Evolutionary conservation across 2,329 filamentous ascomycete genomes (phyloP), one percentile per base, ranked within the genome.

Genomic region (Geosmithia morbida): DNA sequence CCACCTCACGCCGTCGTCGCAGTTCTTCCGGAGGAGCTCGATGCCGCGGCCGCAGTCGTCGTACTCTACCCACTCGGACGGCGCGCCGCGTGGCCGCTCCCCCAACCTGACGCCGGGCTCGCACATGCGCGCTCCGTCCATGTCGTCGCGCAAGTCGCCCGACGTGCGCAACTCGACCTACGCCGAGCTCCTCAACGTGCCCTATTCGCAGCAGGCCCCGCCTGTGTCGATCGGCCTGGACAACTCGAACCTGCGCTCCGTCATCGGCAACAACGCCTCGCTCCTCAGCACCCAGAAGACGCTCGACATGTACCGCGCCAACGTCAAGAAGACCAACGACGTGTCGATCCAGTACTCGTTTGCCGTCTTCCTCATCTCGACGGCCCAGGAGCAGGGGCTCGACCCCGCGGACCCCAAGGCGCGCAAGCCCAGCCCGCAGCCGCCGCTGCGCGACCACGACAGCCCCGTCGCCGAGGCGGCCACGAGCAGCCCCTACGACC

Each of bases 301-400:
- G 2, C 76, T 98, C 45, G 89, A 97, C 48, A 96, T 97, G 90
- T 98, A 98, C 63, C 79, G 90, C 43, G 83, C 84, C 48, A 98
- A 97, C 59, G 87, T 96, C 49, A 97, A 96, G 69, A 98, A 98
- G 70, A 94, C 92, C 2, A 92, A 85, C 52, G 88, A 96, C 62
- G 74, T 83, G 16, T 82, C 85, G 3, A 85, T 94, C 33, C 88
- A 96, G 63, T 97, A 97, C 63, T 92, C 94, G 29, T 97, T 98
- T 65, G 92, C 92, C 2, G 77, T 97, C 39, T 95, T 94, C 62
- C 80, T 98, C 69, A 83, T 97, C 54, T 86, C 89, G 44, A 83
- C 87, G 2, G 89, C 90, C 41, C 84, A 87, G 60, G 86, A 94
- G 59, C 77, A 85, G 59, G 81, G 79, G 2, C 57, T 82, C 18